Evolutionary conservation across 2,329 filamentous ascomycete genomes (phyloP), one percentile per base, ranked within the genome.

Genomic region (Calycina marina): DNA sequence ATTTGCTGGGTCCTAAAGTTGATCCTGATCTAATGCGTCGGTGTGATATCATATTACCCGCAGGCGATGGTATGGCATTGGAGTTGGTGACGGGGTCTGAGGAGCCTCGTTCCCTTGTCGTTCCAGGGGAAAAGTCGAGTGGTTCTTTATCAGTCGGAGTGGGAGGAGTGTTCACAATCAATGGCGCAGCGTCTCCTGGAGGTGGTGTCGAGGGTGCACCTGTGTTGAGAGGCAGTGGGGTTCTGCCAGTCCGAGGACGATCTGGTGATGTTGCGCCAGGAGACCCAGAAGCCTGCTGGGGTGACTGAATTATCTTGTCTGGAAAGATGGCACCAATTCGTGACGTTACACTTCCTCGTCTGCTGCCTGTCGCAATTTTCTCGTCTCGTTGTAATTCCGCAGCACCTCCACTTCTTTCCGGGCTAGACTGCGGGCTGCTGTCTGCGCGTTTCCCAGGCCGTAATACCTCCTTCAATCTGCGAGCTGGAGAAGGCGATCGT

Each of bases 1-100:
- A 67, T 58, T 92, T 94, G 65, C 85, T 94, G 18, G 85, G 86
- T 15, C 39, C 50, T 24, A 52, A 56, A 30, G 41, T 56, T 25
- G 58, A 70, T 35, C 65, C 60, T 42, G 72, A 76, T 44, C 69
- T 63, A 36, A 63, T 64, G 22, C 71, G 62, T 60, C 62, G 72
- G 65, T 86, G 80, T 36, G 76, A 71, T 57, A 76, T 82, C 71
- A 82, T 81, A 49, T 69, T 77, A 48, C 71, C 73, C 43, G 73
- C 68, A 22, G 70, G 62, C 42, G 76, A 73, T 28, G 71, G 64
- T 25, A 68, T 65, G 40, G 75, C 67, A 63, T 68, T 61, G 41
- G 63, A 31, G 37, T 51, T 51, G 26, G 37, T 29, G 18, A 35
- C 43, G 22, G 47, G 40, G 28, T 54, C 49, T 20, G 51, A 43